Percentiles rank a stretch among this genome's conserved stretches.
These are phyloP conservation scores for Asterophora lycoperdoides DNA, from an alignment of 768 basidiomycete genomes.

Conservation along the genomic window DNA sequence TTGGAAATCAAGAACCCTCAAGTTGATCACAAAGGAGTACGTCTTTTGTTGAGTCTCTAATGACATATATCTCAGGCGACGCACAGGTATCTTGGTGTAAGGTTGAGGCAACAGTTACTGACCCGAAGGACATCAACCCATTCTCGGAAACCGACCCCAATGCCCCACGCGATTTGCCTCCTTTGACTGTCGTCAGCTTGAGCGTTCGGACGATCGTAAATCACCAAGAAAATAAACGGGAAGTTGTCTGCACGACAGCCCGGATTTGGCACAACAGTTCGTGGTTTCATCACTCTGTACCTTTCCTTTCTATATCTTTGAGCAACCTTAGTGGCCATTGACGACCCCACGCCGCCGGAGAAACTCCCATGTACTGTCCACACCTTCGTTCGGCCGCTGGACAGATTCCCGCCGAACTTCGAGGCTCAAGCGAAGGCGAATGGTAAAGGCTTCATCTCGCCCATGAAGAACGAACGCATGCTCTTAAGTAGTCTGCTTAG, in stretches of 20 bases:
- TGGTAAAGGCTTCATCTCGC: conserved; percentile 63
- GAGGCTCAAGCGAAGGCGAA: conserved; percentile 63
- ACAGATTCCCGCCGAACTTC: conserved; percentile 81
- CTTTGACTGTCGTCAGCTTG: conserved; percentile 87
- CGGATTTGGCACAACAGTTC: conserved; percentile 73
- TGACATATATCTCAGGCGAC: neutral
- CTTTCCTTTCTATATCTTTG: neutral
- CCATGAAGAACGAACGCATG: conserved; percentile 79
- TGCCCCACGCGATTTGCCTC: conserved; percentile 78
- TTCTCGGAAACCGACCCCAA: conserved; percentile 65
- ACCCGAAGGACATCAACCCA: conserved; percentile 88
- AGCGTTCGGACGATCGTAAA: conserved; percentile 89
- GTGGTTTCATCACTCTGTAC: conserved; percentile 9
- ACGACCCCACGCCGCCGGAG: conserved; percentile 90
- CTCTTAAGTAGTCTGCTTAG: conserved; percentile 80
- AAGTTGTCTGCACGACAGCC: conserved; percentile 81
- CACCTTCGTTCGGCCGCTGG: conserved; percentile 88
- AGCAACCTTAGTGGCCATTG: conserved; percentile 65
- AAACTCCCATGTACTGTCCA: conserved; percentile 76
- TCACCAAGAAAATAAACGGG: conserved; percentile 90
- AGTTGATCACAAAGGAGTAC: conserved; percentile 75
- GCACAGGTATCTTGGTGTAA: conserved; percentile 94
- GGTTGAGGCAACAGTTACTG: conserved; percentile 75
- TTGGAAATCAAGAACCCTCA: conserved; percentile 74
- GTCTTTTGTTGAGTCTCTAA: conserved; percentile 22